Base-by-base conservation (phyloP, 768 basidiomycete genomes). In the Cyclocybe aegerita region DNA sequence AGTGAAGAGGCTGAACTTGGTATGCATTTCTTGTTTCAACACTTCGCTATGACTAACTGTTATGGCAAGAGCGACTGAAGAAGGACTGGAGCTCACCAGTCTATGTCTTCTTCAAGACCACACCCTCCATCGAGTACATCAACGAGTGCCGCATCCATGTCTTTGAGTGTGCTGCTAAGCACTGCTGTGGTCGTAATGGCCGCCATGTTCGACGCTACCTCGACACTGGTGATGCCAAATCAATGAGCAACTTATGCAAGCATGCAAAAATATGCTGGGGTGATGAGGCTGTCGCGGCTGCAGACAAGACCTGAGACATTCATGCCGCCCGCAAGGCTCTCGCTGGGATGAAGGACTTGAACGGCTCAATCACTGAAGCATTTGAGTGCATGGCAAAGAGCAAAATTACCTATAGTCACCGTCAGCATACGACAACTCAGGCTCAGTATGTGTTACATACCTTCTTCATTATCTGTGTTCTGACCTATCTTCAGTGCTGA, bases 181-280 rank as follows among this genome's bases (percentile, higher is more conserved):
- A 11, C 12, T 60, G 59, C 41, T 35, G 44, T 23, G 43, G 46
- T 1, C 11, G n/a, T 4, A 34, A 45, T n/a, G 11, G 14, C 14
- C 29, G 30, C 11, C 10, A 35, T 30, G 50, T 55, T 35, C 53
- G 43, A 9, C 52, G 48, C 9, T 60, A 48, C 38, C 46, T 57
- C 6, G 56, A 60, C 38, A 57, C 49, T 14, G 46, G 49, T 14
- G 56, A 57, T 43, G 46, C 37, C 9, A 46, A 35, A 7, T 60
- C 56, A 1, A 60, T 53, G 4, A 49, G 64, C 1, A 70, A 70
- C 50, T 40, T 68, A 35, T 17, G 46, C 0, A 59, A 50, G 46
- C 64, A 73, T 52, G 67, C 51, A 0, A 49, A 46, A 2, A 9
- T 2, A 0, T 72, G 70, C 53, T 70, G 63, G 62, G 66, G 70